A percentile compares a stretch with the other conserved stretches of the same genome.
Conservation (phyloP, 805 yeast genomes). For the Starmera dryadoides region DNA sequence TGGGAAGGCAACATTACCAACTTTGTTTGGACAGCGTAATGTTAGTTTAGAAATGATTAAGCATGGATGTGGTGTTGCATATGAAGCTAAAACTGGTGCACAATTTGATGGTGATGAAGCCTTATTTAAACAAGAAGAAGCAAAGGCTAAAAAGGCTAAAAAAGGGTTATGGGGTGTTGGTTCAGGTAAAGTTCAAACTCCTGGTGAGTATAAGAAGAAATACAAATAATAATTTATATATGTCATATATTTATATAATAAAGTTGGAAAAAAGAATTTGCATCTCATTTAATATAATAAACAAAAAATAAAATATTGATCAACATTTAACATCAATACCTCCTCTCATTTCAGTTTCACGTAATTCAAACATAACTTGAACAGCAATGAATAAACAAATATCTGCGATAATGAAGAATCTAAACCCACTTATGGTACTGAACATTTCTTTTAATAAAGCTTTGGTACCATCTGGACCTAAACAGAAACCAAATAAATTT, state of each 20-base stretch:
- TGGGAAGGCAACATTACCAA: slow-evolving; percentile 51
- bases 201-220: slow-evolving; percentile 67
- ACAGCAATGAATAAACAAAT: slow-evolving; percentile 70
- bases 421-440: slow-evolving; percentile 59
- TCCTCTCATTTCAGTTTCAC: slow-evolving; percentile 77
- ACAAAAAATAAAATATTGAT: too few relatives aligned
- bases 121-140: slow-evolving; percentile 53
- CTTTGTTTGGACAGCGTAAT: slow-evolving; percentile 64
- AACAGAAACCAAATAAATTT: slow-evolving; percentile 88
- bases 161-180: slow-evolving; percentile 64
- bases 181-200: slow-evolving; percentile 45
- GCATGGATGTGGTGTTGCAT: slow-evolving; percentile 78
- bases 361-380: slow-evolving; percentile 89
- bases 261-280: not conserved
- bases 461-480: slow-evolving; percentile 81
- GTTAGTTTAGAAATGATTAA: slow-evolving; percentile 84
- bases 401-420: slow-evolving; percentile 55
- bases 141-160: slow-evolving; percentile 44
- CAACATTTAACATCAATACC: slow-evolving; percentile 78
- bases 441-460: slow-evolving; percentile 64
- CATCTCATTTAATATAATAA: too few relatives aligned
- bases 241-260: not conserved
- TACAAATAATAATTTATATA: slow-evolving; percentile 16
- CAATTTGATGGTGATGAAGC: slow-evolving; percentile 78
- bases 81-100: slow-evolving; percentile 74